These are phyloP conservation scores for Nemania sp. DNA, from an alignment of 2,329 filamentous ascomycete genomes.

Conservation along the genomic window DNA sequence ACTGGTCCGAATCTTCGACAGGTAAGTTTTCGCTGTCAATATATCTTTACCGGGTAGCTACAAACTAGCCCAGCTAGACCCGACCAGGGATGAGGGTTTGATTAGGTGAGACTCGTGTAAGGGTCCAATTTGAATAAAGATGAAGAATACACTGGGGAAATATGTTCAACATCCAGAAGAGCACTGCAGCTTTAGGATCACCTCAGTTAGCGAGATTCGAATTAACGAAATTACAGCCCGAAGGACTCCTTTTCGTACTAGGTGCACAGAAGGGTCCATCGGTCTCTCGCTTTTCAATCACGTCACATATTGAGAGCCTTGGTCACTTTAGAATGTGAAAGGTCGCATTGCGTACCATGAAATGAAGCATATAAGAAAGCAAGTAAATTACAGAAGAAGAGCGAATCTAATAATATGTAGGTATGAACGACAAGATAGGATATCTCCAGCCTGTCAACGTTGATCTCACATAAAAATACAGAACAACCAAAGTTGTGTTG, in stretches of 20 bases:
- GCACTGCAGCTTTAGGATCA: background rate
- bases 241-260: background rate
- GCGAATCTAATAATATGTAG: no score
- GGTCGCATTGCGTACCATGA: no score
- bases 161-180: background rate
- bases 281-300: slow-evolving; percentile 15
- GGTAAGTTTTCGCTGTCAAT: slow-evolving; percentile 36
- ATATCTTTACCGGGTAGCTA: slow-evolving; percentile 6
- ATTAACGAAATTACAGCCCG: background rate
- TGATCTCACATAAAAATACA: no score
- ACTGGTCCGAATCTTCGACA: slow-evolving; percentile 35
- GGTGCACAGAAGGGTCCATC: background rate
- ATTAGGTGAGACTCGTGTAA: background rate
- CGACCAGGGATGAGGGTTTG: background rate
- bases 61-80: slow-evolving; percentile 13
- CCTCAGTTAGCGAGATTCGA: slow-evolving; percentile 1
- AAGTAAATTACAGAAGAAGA: no score
- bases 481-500: no score
- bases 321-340: no score
- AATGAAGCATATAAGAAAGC: no score
- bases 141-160: background rate
- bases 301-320: no score
- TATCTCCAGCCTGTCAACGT: no score
- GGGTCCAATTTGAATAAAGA: background rate
- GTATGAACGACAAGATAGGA: no score